A percentile compares a stretch with the other conserved stretches of the same genome.
phyloP scores from a whole-genome alignment of 805 yeast species.

The Ogataea chonburiensis region DNA sequence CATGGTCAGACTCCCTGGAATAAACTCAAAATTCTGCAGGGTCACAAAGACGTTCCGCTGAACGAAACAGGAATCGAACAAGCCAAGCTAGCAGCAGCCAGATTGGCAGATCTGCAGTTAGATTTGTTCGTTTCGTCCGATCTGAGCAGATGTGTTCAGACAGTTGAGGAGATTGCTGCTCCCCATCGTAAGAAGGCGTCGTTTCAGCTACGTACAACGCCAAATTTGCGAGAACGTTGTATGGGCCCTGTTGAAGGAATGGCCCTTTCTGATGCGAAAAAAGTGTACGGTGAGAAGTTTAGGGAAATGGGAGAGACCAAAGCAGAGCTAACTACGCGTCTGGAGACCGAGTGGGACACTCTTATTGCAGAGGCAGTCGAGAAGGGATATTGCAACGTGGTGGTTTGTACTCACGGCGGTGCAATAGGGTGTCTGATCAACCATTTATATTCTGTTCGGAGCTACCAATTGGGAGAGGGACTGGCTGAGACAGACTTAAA shows the following conservation, averaged over 20 bases:
- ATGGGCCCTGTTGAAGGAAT: conserved; percentile 84
- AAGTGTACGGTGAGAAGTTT: conserved; percentile 54
- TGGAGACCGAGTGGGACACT: conserved; percentile 44
- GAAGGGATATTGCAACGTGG: conserved; percentile 45
- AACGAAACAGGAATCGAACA: conserved; percentile 63
- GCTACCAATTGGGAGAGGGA: conserved; percentile 39
- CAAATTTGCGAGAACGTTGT: conserved; percentile 61
- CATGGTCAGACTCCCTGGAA: conserved; percentile 87
- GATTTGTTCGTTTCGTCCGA: conserved; percentile 55
- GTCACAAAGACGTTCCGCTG: conserved; percentile 66
- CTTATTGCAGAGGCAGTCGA: conserved; percentile 39
- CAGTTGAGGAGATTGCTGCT: conserved; percentile 45
- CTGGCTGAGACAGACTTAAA: conserved; percentile 41
- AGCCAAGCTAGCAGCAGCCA: conserved; percentile 52
- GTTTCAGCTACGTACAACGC: conserved; percentile 35
- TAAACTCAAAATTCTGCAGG: conserved; percentile 67
- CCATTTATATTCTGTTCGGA: conserved; percentile 43
- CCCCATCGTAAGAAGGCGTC: conserved; percentile 19
- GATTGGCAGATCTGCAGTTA: conserved; percentile 39
- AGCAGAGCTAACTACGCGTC: conserved; percentile 45
- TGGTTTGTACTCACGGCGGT: conserved; percentile 79
- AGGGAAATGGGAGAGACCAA: conserved; percentile 65
- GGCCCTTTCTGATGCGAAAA: conserved; percentile 62
- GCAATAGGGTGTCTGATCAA: conserved; percentile 61
- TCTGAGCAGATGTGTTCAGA: conserved; percentile 58